Conservation (phyloP, 2,329 filamentous ascomycete genomes). For the Sordariomycetes sp. region DNA sequence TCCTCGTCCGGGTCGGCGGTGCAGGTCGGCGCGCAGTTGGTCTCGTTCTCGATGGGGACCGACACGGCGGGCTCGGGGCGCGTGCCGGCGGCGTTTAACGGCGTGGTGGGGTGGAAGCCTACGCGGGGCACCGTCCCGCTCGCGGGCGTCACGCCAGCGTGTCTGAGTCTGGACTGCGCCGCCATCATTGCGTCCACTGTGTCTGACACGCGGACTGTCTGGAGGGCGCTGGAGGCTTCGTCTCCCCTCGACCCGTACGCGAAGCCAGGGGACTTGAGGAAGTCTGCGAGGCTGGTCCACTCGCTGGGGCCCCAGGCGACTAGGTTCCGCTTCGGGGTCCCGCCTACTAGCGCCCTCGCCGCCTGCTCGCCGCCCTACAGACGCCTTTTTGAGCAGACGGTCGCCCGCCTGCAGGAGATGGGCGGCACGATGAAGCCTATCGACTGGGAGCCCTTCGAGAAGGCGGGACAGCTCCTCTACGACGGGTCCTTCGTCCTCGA, state of each 20-base stretch:
- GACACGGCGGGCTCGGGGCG: conserved; percentile 45
- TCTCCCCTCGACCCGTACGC: too few species aligned
- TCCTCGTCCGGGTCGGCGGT: conserved; percentile 46
- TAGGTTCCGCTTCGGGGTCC: conserved; percentile 35
- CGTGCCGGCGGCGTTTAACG: conserved; percentile 42
- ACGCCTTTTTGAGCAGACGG: conserved; percentile 23
- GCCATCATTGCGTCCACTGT: too few species aligned
- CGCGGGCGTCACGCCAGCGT: conserved; percentile 40
- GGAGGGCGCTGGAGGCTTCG: too few species aligned
- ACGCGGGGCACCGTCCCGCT: conserved; percentile 41
- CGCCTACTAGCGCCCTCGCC: conserved; percentile 23
- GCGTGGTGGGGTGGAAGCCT: conserved; percentile 39
- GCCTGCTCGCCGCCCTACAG: conserved; percentile 30
- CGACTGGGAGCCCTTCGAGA: conserved; percentile 38
- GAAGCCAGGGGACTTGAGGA: too few species aligned
- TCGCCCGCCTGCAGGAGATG: conserved; percentile 10
- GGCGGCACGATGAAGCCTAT: conserved; percentile 29
- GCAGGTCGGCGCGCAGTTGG: conserved; percentile 38
- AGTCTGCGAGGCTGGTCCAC: too few species aligned
- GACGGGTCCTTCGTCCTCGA: conserved; percentile 47
- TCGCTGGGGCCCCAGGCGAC: conserved; percentile 19
- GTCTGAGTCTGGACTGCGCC: conserved; percentile 35
- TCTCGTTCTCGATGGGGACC: conserved; percentile 44
- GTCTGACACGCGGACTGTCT: too few species aligned
- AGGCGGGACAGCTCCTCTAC: conserved; percentile 43